phyloP scores from a whole-genome alignment of 441 rosid genomes.

The Rhodomyrtus psidioides region DNA sequence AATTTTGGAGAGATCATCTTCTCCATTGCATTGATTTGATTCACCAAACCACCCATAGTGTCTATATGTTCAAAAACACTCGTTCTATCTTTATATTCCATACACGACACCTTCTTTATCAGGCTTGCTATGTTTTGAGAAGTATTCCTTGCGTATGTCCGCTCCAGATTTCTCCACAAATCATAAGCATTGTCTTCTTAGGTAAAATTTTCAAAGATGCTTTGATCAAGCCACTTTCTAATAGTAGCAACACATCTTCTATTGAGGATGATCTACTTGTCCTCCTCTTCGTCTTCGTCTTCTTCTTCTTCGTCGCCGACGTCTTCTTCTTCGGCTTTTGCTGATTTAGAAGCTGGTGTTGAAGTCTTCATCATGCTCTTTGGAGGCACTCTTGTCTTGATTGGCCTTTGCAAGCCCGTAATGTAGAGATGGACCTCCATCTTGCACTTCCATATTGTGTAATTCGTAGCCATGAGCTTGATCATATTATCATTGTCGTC shows the following conservation, averaged over 20 bases:
- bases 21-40: background rate
- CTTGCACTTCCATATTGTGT: background rate
- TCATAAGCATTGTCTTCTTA: background rate
- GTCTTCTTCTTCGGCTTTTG: background rate
- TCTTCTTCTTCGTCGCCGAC: background rate
- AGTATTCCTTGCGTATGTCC: background rate
- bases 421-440: background rate
- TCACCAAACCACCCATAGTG: background rate
- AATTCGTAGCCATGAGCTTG: background rate
- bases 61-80: background rate
- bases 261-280: background rate
- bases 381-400: background rate
- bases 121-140: background rate
- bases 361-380: background rate
- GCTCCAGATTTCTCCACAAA: background rate
- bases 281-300: background rate
- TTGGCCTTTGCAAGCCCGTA: background rate
- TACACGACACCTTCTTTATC: background rate
- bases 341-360: background rate
- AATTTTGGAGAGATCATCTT: background rate
- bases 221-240: background rate
- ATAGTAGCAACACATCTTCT: background rate
- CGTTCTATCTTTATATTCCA: background rate
- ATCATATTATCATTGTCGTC: background rate
- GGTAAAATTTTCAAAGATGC: background rate